Percentiles rank a stretch among this genome's conserved stretches.
Conservation (phyloP, 2,329 filamentous ascomycete species). For the Talaromyces sp. region DNA sequence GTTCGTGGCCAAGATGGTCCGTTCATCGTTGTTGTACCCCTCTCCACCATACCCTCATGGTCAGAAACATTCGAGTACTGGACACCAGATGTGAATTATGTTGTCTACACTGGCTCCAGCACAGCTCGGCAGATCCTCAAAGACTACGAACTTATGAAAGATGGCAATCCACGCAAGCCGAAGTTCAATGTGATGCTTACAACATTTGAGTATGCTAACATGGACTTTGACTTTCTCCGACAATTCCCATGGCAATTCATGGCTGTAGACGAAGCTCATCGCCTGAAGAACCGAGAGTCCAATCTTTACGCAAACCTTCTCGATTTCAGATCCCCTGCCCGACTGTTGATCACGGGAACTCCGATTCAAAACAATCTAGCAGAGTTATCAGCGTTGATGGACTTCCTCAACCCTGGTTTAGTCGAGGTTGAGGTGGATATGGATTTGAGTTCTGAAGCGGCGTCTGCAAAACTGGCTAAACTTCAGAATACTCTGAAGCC, state of each 20-base stretch:
- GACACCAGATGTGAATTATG: constrained; percentile 94
- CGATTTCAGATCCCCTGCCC: constrained; percentile 80
- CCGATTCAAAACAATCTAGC: constrained; percentile 96
- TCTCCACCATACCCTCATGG: constrained; percentile 97
- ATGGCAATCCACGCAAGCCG: constrained; percentile 78
- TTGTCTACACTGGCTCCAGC: constrained; percentile 91
- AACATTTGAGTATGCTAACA: constrained; percentile 92
- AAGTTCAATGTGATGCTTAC: constrained; percentile 98
- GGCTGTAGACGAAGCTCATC: constrained; percentile 93
- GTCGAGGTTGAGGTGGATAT: constrained; percentile 88
- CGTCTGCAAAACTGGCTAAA: constrained; percentile 79
- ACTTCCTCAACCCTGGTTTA: constrained; percentile 95
- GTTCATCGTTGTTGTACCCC: constrained; percentile 92
- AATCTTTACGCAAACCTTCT: constrained; percentile 82
- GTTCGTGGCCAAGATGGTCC: constrained; percentile 85
- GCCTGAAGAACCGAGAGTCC: constrained; percentile 92
- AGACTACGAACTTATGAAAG: constrained; percentile 81
- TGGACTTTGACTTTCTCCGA: constrained; percentile 76
- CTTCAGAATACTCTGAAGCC: constrained; percentile 84
- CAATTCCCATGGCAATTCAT: constrained; percentile 97
- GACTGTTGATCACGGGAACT: constrained; percentile 91
- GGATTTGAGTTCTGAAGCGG: constrained; percentile 73
- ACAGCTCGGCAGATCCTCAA: constrained; percentile 79
- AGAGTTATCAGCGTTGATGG: constrained; percentile 85
- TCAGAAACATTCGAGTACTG: constrained; percentile 95